Evolutionary conservation across 352 stramenopile genomes (phyloP).

Genomic region (Phytopythium aichiense): DNA sequence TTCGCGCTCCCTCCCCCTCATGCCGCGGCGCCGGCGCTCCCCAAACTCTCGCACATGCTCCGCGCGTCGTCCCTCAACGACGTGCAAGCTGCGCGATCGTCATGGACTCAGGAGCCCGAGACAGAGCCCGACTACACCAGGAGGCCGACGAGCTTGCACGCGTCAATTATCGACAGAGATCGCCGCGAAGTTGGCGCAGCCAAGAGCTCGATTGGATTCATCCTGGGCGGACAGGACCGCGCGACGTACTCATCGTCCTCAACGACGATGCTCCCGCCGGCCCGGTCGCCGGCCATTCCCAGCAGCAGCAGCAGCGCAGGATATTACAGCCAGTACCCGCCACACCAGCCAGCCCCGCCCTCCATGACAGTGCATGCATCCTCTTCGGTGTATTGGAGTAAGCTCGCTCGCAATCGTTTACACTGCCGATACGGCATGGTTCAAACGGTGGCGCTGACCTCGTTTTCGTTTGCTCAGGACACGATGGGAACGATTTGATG

Average conservation of each 20-base stretch:
- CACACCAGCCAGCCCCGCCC: neutral
- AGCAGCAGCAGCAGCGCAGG: neutral
- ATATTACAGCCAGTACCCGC: neutral
- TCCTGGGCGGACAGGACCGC: conserved; percentile 18
- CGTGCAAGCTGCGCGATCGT: neutral
- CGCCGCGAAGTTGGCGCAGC: neutral
- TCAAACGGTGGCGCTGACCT: neutral
- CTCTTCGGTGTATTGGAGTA: conserved; percentile 1
- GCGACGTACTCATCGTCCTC: conserved; percentile 3
- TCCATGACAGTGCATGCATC: neutral
- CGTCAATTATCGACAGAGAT: neutral
- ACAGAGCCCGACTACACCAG: conserved; percentile 3
- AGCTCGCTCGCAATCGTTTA: neutral
- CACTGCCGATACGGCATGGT: neutral
- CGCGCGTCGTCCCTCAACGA: conserved; percentile 1
- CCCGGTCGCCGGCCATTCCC: neutral
- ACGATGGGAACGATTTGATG: neutral
- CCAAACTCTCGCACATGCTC: conserved; percentile 9
- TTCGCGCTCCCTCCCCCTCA: neutral
- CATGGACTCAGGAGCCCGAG: conserved; percentile 3
- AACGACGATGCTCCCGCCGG: neutral
- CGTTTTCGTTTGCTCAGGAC: neutral
- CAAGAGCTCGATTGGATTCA: conserved; percentile 45
- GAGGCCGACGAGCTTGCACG: neutral
- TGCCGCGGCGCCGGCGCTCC: neutral